These are phyloP conservation scores for Macrophomina tecta DNA, from an alignment of 2,329 filamentous ascomycete genomes.

Conservation along the genomic window DNA sequence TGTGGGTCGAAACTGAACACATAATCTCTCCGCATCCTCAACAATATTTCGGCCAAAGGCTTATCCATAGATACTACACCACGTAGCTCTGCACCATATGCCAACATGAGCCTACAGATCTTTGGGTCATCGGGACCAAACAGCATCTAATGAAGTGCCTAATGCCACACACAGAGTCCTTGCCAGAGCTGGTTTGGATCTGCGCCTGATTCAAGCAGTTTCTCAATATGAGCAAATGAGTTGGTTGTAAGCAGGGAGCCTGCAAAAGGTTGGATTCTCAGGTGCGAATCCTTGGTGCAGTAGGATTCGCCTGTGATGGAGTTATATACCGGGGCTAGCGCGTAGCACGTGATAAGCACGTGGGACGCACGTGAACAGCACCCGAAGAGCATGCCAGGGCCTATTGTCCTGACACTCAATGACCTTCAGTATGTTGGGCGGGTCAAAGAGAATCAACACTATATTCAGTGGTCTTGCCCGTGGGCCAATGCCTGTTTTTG, in stretches of 20 bases:
- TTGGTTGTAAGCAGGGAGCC: too few relatives aligned
- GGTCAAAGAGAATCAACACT: background rate
- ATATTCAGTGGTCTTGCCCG: background rate
- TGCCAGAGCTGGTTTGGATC: background rate
- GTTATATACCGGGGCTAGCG: too few relatives aligned
- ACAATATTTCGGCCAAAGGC: too few relatives aligned
- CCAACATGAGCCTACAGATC: background rate
- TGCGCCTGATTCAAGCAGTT: background rate
- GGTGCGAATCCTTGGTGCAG: too few relatives aligned
- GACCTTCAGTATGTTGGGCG: background rate
- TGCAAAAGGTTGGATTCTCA: too few relatives aligned
- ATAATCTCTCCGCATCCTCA: too few relatives aligned
- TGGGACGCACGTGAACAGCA: too few relatives aligned
- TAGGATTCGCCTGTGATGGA: too few relatives aligned
- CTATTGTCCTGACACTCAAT: background rate
- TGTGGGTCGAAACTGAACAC: too few relatives aligned
- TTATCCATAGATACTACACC: too few relatives aligned
- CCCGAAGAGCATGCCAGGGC: too few relatives aligned
- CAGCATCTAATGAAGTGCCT: background rate
- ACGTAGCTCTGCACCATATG: background rate
- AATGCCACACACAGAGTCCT: background rate
- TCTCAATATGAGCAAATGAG: background rate
- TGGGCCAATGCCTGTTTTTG: background rate
- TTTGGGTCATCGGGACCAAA: background rate
- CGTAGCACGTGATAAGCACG: too few relatives aligned